Evolutionary conservation across 192 early-diverging fungal genomes (phyloP), one percentile per base, ranked within the genome.

Genomic region (Podila horticola): DNA sequence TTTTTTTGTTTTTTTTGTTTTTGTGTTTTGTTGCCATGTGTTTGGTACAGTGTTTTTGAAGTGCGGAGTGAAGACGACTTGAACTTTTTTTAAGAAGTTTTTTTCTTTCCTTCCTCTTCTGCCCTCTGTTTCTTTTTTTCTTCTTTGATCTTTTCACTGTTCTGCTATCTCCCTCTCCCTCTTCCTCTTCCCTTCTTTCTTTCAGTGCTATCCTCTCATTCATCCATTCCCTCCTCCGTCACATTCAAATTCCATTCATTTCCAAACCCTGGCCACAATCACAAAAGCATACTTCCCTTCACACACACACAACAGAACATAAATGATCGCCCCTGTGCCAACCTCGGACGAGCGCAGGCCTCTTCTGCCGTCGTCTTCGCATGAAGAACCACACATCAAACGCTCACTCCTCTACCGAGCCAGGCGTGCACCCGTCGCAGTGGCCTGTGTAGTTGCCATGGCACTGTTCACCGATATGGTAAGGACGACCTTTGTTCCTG

Each of bases 401-500:
- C 38, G 61, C 28, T 74, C 72, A 11, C 7, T 13, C 15, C 38
- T 60, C 5, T 69, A 79, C 58, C 75, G 85, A 60, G 72, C 71
- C 51, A 62, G 85, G 20, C 64, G 76, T 28, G 74, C 83, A 2
- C 75, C 67, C 15, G n/a, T 76, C 2, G 64, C 84, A n/a, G 72
- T 89, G 41, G 84, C 84, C 15, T 81, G 67, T 58, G 84, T 85
- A 3, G 88, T 87, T 12, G 85, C 86, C 41, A 74, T 91, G 85
- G 89, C 92, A 34, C 84, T 93, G 30, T 93, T 93, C 71, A 88
- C 87, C 52, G 87, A 84, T 66, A 86, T 83, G 64, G 63, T 68
- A 45, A 45, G 41, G 2, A 45, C 41, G 2, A 12, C 13, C 2
- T 45, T 45, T 17, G 41, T 45, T 15, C 41, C 41, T 45, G 41